These are phyloP conservation scores for Quercus engelmannii DNA, from an alignment of 306 rosid species.

Conservation along the genomic window DNA sequence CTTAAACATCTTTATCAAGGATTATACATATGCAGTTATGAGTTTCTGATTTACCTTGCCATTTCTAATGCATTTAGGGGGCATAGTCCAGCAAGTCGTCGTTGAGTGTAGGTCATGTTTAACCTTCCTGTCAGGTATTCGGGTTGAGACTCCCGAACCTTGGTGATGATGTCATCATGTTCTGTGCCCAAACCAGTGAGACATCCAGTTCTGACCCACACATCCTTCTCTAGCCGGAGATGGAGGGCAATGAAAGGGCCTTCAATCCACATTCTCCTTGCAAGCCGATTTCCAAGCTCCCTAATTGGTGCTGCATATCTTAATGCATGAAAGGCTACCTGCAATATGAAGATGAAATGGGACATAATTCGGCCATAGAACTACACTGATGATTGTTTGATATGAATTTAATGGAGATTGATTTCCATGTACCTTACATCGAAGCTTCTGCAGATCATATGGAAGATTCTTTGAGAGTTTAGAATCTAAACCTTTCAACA, in stretches of 20 bases:
- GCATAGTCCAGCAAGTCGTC: conserved; percentile 48
- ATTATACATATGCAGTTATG: background rate
- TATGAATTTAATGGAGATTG: background rate
- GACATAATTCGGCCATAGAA: background rate
- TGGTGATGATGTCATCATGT: conserved; percentile 29
- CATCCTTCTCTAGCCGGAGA: conserved; percentile 62
- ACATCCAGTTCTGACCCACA: conserved; percentile 65
- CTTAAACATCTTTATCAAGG: background rate
- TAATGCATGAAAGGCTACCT: conserved; percentile 64
- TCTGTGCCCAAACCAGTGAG: conserved; percentile 50
- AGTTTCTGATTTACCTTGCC: conserved; percentile 34
- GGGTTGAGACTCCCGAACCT: conserved; percentile 37
- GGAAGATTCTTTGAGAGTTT: conserved; percentile 67
- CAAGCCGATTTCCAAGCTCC: conserved; percentile 42
- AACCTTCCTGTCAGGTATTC: conserved; percentile 46
- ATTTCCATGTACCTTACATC: conserved; percentile 44
- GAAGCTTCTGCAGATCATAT: conserved; percentile 55
- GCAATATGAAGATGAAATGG: background rate
- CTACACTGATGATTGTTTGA: background rate
- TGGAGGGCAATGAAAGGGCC: conserved; percentile 60
- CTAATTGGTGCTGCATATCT: conserved; percentile 48
- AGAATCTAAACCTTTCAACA: conserved; percentile 57
- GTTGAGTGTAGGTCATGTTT: conserved; percentile 39
- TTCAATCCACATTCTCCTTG: conserved; percentile 63
- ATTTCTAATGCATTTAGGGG: conserved; percentile 54